Evolutionary conservation across 2,329 filamentous ascomycete genomes (phyloP), one percentile per base, ranked within the genome.

Genomic region (Trichoderma brevicompactum): DNA sequence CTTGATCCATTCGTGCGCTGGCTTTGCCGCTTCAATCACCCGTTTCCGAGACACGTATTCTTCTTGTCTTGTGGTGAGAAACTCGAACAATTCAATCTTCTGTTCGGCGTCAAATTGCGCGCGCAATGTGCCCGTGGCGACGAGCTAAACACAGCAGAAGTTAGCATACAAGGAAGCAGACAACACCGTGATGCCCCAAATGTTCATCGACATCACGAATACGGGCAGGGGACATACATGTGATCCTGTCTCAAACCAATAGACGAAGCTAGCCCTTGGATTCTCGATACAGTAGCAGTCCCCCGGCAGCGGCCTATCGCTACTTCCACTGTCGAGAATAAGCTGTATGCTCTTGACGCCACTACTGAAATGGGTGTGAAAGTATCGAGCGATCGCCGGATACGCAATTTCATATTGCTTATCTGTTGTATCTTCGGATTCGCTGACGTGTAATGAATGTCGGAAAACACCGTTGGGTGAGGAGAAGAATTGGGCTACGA

Each of bases 401-500:
- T 87, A 92, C 2, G 89, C 86, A 55, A 98, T 92, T 75, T 97
- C 94, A 72, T 94, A 97, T 72, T 90, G 87, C 79, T 96, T 97
- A 64, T 89, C 85, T 17, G 81, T 82, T 41, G 79, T 79, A 52
- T 87, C 83, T 50, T 88, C 86, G 65, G 79, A 79, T 10, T 85
- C 82, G 19, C 85, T 80, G 50, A 84, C 79, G 68, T 84, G 84
- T 15, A 96, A 81, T 3, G 88, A 85, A 71, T 94, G 87, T 48
- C 93, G 87, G 73, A 97, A 89, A 8, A 92, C 87, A 8, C 92
- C 93, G 34, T 84, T 85, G 0, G 85, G 83, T 0, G 92, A 66
- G 41, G 65, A 89, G 77, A 97, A 99, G 78, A 96, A 96, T 53
- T 86, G 86, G 43, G 84, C 80, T 17, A 97, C 92, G 71, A 97